Percentiles rank a stretch among this genome's conserved stretches.
phyloP scores from a whole-genome alignment of 345 rosid species.

The Balakata baccata region DNA sequence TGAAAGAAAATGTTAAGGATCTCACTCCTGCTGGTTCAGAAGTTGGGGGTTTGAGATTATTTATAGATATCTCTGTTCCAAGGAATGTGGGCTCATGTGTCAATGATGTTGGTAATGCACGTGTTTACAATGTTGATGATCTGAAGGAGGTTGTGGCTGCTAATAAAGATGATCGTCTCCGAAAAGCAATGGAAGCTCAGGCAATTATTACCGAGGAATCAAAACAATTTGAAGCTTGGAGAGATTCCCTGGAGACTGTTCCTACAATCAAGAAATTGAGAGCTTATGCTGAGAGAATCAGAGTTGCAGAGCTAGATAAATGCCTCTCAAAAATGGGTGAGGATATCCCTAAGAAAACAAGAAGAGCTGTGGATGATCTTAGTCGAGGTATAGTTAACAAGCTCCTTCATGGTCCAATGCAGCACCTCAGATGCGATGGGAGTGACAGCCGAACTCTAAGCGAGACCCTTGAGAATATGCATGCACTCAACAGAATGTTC shows the following conservation, averaged over 20 bases:
- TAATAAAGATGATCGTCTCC: constrained; percentile 84
- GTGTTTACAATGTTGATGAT: constrained; percentile 87
- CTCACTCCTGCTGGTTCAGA: constrained; percentile 52
- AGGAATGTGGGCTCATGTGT: constrained; percentile 86
- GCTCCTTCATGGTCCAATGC: constrained; percentile 98
- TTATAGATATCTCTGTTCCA: constrained; percentile 87
- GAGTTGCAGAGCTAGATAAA: constrained; percentile 75
- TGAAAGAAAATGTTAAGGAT: constrained; percentile 58
- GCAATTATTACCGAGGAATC: constrained; percentile 74
- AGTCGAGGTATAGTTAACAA: constrained; percentile 91
- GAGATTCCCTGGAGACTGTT: constrained; percentile 90
- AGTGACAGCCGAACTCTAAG: constrained; percentile 67
- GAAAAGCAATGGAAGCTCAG: constrained; percentile 96
- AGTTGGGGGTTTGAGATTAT: constrained; percentile 67
- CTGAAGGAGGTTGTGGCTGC: constrained; percentile 99
- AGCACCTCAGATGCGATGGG: constrained; percentile 93
- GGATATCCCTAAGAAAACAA: constrained; percentile 76
- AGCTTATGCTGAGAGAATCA: constrained; percentile 89
- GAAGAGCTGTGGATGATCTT: constrained; percentile 79
- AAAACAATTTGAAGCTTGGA: constrained; percentile 87
- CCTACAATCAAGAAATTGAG: constrained; percentile 94
- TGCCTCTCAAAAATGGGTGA: constrained; percentile 93
- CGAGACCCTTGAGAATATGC: constrained; percentile 94
- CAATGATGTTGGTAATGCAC: constrained; percentile 44
- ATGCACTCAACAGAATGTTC: constrained; percentile 93